A percentile compares a stretch with the other conserved stretches of the same genome.
Conservation (phyloP, 2,329 filamentous ascomycete genomes). For the Ambrosiella beaveri region DNA sequence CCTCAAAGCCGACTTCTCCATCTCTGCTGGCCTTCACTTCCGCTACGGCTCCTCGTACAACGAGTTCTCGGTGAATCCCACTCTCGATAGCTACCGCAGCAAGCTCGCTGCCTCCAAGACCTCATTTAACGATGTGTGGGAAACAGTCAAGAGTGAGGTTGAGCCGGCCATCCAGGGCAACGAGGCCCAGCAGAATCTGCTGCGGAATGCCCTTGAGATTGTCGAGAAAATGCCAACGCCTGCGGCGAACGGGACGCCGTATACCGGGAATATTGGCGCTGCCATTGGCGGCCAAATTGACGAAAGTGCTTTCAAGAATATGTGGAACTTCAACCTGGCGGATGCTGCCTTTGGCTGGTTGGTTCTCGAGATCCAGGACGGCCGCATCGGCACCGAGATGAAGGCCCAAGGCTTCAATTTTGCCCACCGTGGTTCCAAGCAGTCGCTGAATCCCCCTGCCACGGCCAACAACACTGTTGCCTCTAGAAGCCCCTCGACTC, state of each 20-base stretch:
- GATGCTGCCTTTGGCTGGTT: constrained; percentile 96
- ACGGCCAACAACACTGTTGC: constrained; percentile 19
- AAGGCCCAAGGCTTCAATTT: constrained; percentile 98
- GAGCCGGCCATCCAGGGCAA: constrained; percentile 88
- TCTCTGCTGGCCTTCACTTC: constrained; percentile 95
- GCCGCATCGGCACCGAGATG: constrained; percentile 96
- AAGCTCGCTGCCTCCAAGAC: constrained; percentile 96
- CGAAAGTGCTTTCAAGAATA: constrained; percentile 98
- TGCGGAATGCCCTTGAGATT: constrained; percentile 79
- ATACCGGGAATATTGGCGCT: constrained; percentile 60
- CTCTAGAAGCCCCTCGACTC: constrained; percentile 14
- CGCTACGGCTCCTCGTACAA: constrained; percentile 98
- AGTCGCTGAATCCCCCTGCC: constrained; percentile 22
- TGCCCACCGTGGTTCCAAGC: constrained; percentile 80
- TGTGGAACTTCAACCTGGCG: constrained; percentile 99
- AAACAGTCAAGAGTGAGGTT: constrained; percentile 91
- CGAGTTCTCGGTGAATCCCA: constrained; percentile 97
- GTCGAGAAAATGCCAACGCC: constrained; percentile 97
- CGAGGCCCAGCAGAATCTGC: constrained; percentile 77
- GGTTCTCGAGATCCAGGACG: constrained; percentile 85
- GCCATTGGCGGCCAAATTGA: constrained; percentile 74
- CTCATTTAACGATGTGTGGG: constrained; percentile 98
- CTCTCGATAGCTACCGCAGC: constrained; percentile 91
- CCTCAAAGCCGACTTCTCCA: constrained; percentile 93
- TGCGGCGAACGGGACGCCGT: constrained; percentile 89